A percentile compares a stretch with the other conserved stretches of the same genome.
phyloP scores from a whole-genome alignment of 2,329 filamentous ascomycete genomes.

The Hypocreales sp. region DNA sequence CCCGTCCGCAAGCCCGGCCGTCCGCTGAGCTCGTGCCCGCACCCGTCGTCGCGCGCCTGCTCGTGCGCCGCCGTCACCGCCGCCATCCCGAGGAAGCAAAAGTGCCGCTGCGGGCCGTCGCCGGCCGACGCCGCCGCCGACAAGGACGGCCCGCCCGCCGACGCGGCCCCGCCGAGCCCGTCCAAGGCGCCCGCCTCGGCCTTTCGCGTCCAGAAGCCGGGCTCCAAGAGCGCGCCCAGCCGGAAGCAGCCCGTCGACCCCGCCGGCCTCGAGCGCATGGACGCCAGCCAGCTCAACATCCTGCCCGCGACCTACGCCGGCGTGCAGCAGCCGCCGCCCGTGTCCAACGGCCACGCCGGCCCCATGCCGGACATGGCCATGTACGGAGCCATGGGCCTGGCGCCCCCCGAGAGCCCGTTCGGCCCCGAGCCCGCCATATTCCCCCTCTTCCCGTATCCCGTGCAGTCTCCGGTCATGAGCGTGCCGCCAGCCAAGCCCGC shows the following conservation, averaged over 20 bases:
- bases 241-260: conserved; percentile 36
- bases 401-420: conserved; percentile 10
- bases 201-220: conserved; percentile 31
- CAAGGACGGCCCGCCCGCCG: conserved; percentile 10
- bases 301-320: conserved; percentile 17
- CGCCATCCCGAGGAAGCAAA: conserved; percentile 42
- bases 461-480: conserved; percentile 10
- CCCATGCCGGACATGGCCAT: conserved; percentile 9
- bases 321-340: conserved; percentile 10
- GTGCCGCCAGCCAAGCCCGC: conserved; percentile 5
- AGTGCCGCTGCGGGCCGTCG: conserved; percentile 33
- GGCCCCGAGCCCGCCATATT: conserved; percentile 12
- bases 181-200: conserved; percentile 13
- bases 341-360: conserved; percentile 7
- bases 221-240: conserved; percentile 15
- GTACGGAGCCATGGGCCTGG: conserved; percentile 14
- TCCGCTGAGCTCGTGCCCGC: conserved; percentile 54
- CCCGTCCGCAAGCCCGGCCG: conserved; percentile 58
- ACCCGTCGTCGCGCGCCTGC: conserved; percentile 45
- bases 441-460: conserved; percentile 16
- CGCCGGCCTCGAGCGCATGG: conserved; percentile 33
- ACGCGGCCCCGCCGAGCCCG: conserved; percentile 14
- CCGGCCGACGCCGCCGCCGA: conserved; percentile 10
- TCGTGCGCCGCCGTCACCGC: conserved; percentile 48
- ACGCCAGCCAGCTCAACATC: conserved; percentile 35